These are phyloP conservation scores for Ampelomyces quisqualis DNA, from an alignment of 2,329 filamentous ascomycete species.

Conservation along the genomic window DNA sequence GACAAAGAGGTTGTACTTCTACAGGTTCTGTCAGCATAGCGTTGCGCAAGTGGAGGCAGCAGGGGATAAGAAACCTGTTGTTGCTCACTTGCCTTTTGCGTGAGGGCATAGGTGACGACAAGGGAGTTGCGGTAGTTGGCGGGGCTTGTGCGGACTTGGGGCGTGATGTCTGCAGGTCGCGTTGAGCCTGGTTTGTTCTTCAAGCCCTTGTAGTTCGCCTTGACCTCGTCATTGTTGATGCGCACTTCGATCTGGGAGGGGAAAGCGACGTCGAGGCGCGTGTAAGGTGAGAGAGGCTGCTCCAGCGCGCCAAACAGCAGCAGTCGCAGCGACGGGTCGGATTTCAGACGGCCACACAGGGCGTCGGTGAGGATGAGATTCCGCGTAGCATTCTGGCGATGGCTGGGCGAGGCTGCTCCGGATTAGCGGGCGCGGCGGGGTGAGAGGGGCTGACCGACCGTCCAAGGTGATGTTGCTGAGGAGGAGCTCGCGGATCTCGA, in stretches of 20 bases:
- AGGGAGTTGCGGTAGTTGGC: slow-evolving; percentile 72
- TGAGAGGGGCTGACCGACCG: slow-evolving; percentile 61
- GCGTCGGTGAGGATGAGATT: slow-evolving; percentile 59
- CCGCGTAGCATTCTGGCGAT: slow-evolving; percentile 60
- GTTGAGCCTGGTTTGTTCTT: slow-evolving; percentile 97
- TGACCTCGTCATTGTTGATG: slow-evolving; percentile 83
- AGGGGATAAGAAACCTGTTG: slow-evolving; percentile 28
- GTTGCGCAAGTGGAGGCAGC: not conserved
- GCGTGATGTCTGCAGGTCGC: slow-evolving; percentile 86
- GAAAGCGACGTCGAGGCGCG: slow-evolving; percentile 71
- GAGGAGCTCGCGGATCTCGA: slow-evolving; percentile 66
- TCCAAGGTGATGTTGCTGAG: slow-evolving; percentile 69
- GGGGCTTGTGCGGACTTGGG: slow-evolving; percentile 67
- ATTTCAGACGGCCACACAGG: slow-evolving; percentile 57
- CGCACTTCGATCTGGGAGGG: slow-evolving; percentile 91
- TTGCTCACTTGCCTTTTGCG: slow-evolving; percentile 67
- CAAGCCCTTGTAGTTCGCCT: slow-evolving; percentile 87
- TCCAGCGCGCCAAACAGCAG: slow-evolving; percentile 82
- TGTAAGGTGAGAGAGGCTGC: slow-evolving; percentile 35
- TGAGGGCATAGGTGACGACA: slow-evolving; percentile 88
- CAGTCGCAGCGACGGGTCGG: slow-evolving; percentile 65
- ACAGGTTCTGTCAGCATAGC: slow-evolving; percentile 18
- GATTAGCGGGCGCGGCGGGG: slow-evolving; percentile 5
- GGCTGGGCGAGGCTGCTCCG: slow-evolving; percentile 58
- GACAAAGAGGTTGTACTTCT: slow-evolving; percentile 59